Base-by-base conservation (phyloP, 202 grass and related monocot species). In the Carex sylvatica region DNA sequence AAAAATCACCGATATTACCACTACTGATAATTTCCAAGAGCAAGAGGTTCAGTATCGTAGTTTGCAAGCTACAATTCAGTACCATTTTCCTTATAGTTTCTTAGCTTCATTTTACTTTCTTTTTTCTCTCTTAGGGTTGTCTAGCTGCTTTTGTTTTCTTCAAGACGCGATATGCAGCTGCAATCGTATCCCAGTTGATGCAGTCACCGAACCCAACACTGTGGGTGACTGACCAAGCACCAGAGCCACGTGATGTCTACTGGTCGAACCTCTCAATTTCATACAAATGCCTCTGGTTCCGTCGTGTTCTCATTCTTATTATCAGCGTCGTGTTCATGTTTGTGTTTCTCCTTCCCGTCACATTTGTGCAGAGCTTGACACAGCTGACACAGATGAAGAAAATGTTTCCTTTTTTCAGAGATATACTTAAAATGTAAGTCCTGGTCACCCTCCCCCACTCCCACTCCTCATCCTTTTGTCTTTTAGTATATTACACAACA, bases 251-350 rank as follows among this genome's bases (percentile, higher is more conserved):
- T 1, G 95, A 98, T 87, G 84, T 98, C 46, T 95, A 98, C 83
- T 98, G 95, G 95, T 86, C 90, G 62, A 98, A 98, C 66, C 86
- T 98, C 44, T 98, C 92, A 85, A 81, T 98, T 80, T 83, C 95
- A 66, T 98, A 95, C 77, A 90, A 55, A 35, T 90, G 92, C 61
- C 88, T 98, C 60, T 98, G 95, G 95, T 84, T 98, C 63, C 85
- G 95, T 31, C 87, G 87, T 53, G 85, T 95, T 65, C 62, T 88
- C 2, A 93, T 85, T 47, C 86, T 95, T 55, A 82, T 91, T 64
- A 86, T 86, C 70, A 95, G 88, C 61, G 28, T 91, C 46, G 78
- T 78, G 44, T 95, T 98, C 84, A 95, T 95, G 95, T 90, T 98
- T 83, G 72, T 89, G 70, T 98, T 98, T 80, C 82, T 95, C 69